Evolutionary conservation across 805 yeast species (phyloP), one percentile per base, ranked within the genome.

Genomic region (Ogataea saltuana): DNA sequence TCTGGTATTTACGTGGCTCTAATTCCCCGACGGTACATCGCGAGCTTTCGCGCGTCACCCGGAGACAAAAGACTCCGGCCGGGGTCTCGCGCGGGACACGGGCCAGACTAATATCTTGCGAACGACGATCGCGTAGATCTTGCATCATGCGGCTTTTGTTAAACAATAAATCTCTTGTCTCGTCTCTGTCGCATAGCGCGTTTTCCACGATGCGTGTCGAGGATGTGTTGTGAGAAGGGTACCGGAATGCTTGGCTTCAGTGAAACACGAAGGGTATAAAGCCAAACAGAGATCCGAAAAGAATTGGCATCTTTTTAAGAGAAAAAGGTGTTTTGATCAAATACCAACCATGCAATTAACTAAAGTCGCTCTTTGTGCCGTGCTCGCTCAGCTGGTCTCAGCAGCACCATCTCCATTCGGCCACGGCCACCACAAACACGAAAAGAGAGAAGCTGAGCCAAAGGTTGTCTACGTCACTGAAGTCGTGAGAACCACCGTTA

Each of bases 331-430:
- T n/a, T n/a, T n/a, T n/a, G n/a, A n/a, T n/a, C n/a, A n/a, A n/a
- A n/a, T n/a, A n/a, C n/a, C 20, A 12, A 25, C 38, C 5, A 50
- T 44, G 49, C 52, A 51, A 49, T 47, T 53, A 37, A 42, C 55
- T 9, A 42, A 46, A 16, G 10, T 59, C 13, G 48, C 51, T 19
- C 47, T 58, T 32, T 36, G 48, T 31, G 43, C 52, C 17, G 42
- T 57, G 31, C 44, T 60, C 5, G 46, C 58, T 10, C 50, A 53
- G 20, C 26, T 51, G 20, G 58, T 48, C 19, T 18, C 35, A 25
- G 59, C 60, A 18, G 60, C 58, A 21, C 64, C 64, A 16, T 44
- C 51, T 11, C 43, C 50, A 2, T 41, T 42, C 31, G 42, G 39
- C 7, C 34, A 33, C n/a, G 47, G 42, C 34, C 43, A 46, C 28